Evolutionary conservation across 306 rosid species (phyloP).

Genomic region (Prunus mongolica): DNA sequence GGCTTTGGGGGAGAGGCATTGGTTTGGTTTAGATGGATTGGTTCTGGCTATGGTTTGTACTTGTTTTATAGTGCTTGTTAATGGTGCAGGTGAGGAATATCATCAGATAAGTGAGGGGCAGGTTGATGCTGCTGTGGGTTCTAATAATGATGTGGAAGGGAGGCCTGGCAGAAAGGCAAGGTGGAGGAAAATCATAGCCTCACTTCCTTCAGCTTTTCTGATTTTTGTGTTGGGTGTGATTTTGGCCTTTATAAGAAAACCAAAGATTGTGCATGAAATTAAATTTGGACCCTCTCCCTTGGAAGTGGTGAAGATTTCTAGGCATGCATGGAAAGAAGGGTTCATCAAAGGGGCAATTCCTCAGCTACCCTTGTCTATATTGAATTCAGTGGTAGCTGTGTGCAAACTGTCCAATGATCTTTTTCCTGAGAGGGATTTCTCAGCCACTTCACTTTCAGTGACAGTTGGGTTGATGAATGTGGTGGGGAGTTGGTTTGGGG

Average conservation of each 20-base stretch:
- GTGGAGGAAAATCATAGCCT: slow-evolving; percentile 29
- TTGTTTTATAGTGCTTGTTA: slow-evolving; percentile 43
- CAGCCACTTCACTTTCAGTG: slow-evolving; percentile 49
- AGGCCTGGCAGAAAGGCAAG: not conserved
- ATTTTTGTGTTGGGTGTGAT: slow-evolving; percentile 53
- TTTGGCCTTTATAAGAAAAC: slow-evolving; percentile 52
- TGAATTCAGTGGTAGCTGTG: slow-evolving; percentile 63
- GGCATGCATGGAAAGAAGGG: slow-evolving; percentile 59
- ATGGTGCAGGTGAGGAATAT: slow-evolving; percentile 48
- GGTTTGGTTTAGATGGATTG: slow-evolving; percentile 71
- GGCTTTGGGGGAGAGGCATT: slow-evolving; percentile 29
- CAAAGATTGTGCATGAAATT: slow-evolving; percentile 39
- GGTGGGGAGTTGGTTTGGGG: slow-evolving; percentile 67
- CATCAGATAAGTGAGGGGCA: not conserved
- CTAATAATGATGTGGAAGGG: not conserved
- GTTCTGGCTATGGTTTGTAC: slow-evolving; percentile 44
- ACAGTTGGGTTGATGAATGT: slow-evolving; percentile 69
- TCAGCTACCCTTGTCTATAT: slow-evolving; percentile 48
- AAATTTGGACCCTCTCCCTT: slow-evolving; percentile 59
- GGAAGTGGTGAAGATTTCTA: slow-evolving; percentile 37
- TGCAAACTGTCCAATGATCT: slow-evolving; percentile 56
- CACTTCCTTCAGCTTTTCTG: slow-evolving; percentile 60
- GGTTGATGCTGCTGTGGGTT: not conserved
- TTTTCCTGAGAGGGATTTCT: slow-evolving; percentile 52
- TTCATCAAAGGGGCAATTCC: slow-evolving; percentile 65